Evolutionary conservation across 164 flowering plant genomes (phyloP).

Genomic region (Stephania cephalantha): DNA sequence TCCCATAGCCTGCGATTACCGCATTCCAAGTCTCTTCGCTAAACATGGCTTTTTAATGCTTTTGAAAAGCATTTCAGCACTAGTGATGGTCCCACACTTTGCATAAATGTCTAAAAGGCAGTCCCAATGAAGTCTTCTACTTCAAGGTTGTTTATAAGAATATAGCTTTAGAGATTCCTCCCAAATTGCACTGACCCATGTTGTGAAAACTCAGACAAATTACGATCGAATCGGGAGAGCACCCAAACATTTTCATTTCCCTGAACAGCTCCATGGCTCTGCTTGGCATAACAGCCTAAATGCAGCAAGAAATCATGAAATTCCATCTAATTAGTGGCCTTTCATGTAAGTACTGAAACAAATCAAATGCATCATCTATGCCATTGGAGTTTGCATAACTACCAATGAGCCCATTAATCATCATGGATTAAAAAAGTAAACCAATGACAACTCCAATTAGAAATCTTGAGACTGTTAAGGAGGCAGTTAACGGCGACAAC

Average conservation of each 20-base stretch:
- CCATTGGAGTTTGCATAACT: slow-evolving; percentile 35
- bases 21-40: slow-evolving; percentile 33
- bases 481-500: slow-evolving; percentile 35
- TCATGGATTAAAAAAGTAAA: slow-evolving; percentile 33
- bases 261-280: slow-evolving; percentile 30
- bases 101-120: slow-evolving; percentile 80
- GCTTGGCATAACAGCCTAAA: slow-evolving; percentile 28
- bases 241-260: slow-evolving; percentile 32
- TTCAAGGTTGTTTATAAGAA: slow-evolving; percentile 32
- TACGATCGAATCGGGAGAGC: slow-evolving; percentile 31
- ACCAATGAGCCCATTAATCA: slow-evolving; percentile 36
- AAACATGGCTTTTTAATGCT: slow-evolving; percentile 26
- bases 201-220: slow-evolving; percentile 35
- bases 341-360: slow-evolving; percentile 28
- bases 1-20: slow-evolving; percentile 34
- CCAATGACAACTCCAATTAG: slow-evolving; percentile 17
- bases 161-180: slow-evolving; percentile 27
- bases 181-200: slow-evolving; percentile 31
- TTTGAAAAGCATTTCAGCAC: slow-evolving; percentile 34
- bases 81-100: slow-evolving; percentile 66
- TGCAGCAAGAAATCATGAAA: slow-evolving; percentile 35
- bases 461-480: slow-evolving; percentile 24
- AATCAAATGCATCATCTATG: slow-evolving; percentile 23
- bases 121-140: slow-evolving; percentile 33
- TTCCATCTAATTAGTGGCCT: slow-evolving; percentile 39